phyloP scores from a whole-genome alignment of 2,329 filamentous ascomycete genomes.

The Botrytis galanthina region DNA sequence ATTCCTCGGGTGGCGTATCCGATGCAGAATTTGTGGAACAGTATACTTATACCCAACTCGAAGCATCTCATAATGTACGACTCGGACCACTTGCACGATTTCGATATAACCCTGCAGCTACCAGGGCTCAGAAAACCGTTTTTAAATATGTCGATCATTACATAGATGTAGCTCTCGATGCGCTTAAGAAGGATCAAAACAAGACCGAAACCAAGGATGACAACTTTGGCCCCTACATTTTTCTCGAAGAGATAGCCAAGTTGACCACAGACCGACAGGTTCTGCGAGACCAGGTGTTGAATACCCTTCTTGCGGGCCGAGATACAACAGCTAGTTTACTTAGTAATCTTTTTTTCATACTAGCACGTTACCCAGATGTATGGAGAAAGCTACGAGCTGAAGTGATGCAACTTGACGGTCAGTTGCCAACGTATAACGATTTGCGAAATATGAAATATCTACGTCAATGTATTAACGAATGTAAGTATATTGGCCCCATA shows the following conservation, averaged over 20 bases:
- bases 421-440: conserved; percentile 46
- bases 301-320: conserved; percentile 42
- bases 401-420: conserved; percentile 35
- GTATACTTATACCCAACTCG: not conserved
- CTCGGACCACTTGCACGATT: conserved; percentile 6
- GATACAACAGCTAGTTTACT: conserved; percentile 44
- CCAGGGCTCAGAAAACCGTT: not conserved
- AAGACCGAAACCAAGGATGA: not conserved
- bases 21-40: conserved; percentile 12
- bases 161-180: conserved; percentile 13
- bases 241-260: conserved; percentile 49
- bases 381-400: conserved; percentile 36
- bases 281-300: conserved; percentile 38
- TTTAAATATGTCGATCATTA: conserved; percentile 10
- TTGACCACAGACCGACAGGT: conserved; percentile 43
- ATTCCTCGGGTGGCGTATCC: not conserved
- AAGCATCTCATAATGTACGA: conserved; percentile 11
- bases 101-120: not conserved
- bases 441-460: conserved; percentile 53
- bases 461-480: conserved; percentile 55
- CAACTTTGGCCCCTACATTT: conserved; percentile 36
- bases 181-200: not conserved
- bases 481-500: conserved; percentile 39
- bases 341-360: conserved; percentile 37
- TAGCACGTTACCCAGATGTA: conserved; percentile 34